Evolutionary conservation across 2,329 filamentous ascomycete genomes (phyloP), one percentile per base, ranked within the genome.

Genomic region (Fusarium brevicatenulatum): DNA sequence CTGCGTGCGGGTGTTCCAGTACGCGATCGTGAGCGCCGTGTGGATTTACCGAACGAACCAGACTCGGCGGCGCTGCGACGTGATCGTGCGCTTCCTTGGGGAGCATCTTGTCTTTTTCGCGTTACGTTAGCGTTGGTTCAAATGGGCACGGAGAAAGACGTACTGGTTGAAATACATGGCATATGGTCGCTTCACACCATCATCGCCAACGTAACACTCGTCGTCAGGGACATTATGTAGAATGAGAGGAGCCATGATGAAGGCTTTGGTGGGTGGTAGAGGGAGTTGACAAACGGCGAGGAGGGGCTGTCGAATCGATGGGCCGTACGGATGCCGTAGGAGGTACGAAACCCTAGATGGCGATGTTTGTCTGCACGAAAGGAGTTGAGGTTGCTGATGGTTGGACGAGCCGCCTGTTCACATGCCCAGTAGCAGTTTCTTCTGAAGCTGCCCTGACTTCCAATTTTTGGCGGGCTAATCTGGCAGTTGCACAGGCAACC

Each of bases 181-280:
- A 78, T 91, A 92, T 5, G 90, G 90, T 69, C 90, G 84, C 80
- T 89, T 88, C 71, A 91, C 79, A 69, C 90, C 90, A 81, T 92
- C 90, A 59, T 91, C 89, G 64, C 90, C 90, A 10, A 89, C 82
- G 78, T 91, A 92, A 55, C 90, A 87, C 78, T 92, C 90, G 56
- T 92, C 90, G 73, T 92, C 90, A 63, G 90, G 90, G 71, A 92
- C 90, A 78, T 91, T 91, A 79, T 92, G 90, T 39, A 92, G 83
- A 77, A 92, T 91, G 65, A 92, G 83, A 74, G 90, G 90, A 64
- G 89, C 87, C 89, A 91, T 91, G 72, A 68, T 71, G 63, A 52
- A 68, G 21, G 42, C 23, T 47, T 55, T 50, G 59, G 52, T 21
- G 21, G 37, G 28, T 25, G 25, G 25, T 25, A 34, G 28, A 57